Percentiles rank a stretch among this genome's conserved stretches.
These are phyloP conservation scores for Verticillium tricorpus DNA, from an alignment of 2,329 filamentous ascomycete species.

Conservation along the genomic window DNA sequence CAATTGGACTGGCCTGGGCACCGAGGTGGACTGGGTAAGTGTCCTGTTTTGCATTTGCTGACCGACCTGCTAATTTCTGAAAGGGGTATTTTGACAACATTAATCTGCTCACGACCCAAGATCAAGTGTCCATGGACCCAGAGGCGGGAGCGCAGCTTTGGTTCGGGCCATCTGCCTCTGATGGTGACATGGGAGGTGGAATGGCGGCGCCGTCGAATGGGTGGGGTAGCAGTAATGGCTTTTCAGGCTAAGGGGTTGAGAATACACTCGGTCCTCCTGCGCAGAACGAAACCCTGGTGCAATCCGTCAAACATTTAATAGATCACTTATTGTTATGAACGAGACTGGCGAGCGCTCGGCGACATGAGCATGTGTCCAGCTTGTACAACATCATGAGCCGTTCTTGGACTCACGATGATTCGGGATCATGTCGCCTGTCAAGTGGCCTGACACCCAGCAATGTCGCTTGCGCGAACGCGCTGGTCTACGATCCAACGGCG, in stretches of 20 bases:
- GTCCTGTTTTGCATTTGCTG: background rate
- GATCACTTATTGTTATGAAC: no score
- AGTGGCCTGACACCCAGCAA: background rate
- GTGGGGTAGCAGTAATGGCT: background rate
- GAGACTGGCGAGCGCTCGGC: no score
- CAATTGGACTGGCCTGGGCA: slow-evolving; percentile 27
- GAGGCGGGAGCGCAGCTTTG: background rate
- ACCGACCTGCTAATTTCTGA: background rate
- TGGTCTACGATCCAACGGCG: background rate
- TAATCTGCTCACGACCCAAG: background rate
- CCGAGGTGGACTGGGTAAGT: slow-evolving; percentile 35
- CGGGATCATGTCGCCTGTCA: background rate
- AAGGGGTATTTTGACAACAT: background rate
- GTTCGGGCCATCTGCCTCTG: background rate
- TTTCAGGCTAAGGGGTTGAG: background rate
- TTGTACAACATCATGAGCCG: no score
- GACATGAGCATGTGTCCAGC: no score
- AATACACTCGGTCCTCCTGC: background rate
- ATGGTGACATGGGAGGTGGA: background rate
- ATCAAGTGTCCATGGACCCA: background rate
- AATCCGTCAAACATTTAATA: no score
- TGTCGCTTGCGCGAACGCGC: background rate
- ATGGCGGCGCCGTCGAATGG: background rate
- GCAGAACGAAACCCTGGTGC: background rate
- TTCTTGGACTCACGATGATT: background rate